Base-by-base conservation (phyloP, 208 protist species). In the Leishmania tropica region DNA sequence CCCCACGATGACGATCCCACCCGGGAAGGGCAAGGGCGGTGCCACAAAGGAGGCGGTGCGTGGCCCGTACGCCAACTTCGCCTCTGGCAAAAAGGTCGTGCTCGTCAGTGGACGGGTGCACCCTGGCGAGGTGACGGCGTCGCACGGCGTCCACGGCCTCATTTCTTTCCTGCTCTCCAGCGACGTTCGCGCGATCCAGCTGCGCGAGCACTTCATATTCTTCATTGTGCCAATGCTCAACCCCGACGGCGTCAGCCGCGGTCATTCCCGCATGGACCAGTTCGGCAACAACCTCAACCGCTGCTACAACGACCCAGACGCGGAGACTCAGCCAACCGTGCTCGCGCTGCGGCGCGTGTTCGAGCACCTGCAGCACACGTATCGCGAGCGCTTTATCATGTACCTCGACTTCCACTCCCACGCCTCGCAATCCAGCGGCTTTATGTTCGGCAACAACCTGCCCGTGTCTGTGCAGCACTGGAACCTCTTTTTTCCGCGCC, bases 351-450 rank as follows among this genome's bases (percentile, higher is more conserved):
- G 91, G 65, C 88, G 92, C 53, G 77, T 97, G 21, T 96, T 98
- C 73, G 87, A 94, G 70, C 82, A 95, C 74, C 81, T 98, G 15
- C 88, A 94, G 51, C 81, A 81, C 31, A 83, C 80, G 37, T 96
- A 90, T 78, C 84, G 83, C 3, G 89, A 94, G 76, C 88, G 89
- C 80, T 95, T 99, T 72, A 88, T 94, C 75, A 88, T 97, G 85
- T 98, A 96, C 84, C 80, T 99, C 60, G 98, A 99, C 83, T 97
- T 98, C 77, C 97, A 99, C 88, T 98, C 92, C 2, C 98, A 99
- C 87, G 96, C 97, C 19, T 97, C 90, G 65, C 95, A 97, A 81
- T 92, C 92, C 4, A 96, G 88, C 54, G 88, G 89, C 47, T 99
- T 99, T 83, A 89, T 98, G 65, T 99, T 97, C 82, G 98, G 97